These are phyloP conservation scores for Penicillium bovifimosum DNA, from an alignment of 495 filamentous ascomycete species.

Conservation along the genomic window DNA sequence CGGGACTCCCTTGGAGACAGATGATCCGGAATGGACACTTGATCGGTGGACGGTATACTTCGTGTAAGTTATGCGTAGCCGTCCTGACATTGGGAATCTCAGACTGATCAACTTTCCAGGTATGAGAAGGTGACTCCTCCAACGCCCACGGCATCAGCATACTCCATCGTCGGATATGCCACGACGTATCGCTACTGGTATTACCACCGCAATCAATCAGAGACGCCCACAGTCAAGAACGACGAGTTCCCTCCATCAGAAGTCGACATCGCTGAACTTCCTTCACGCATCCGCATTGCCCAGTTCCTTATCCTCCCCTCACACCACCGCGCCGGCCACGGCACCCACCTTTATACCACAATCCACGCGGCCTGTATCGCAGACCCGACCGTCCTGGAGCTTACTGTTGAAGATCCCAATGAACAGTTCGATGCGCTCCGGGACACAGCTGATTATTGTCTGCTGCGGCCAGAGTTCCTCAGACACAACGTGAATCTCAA, in stretches of 20 bases:
- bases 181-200: conserved; percentile 78
- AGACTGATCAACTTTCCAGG: conserved; percentile 23
- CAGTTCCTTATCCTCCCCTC: conserved; percentile 92
- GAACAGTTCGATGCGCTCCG: conserved; percentile 89
- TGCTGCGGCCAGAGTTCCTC: conserved; percentile 48
- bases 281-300: conserved; percentile 75
- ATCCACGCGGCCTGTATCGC: conserved; percentile 62
- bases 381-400: conserved; percentile 61
- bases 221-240: conserved; percentile 28
- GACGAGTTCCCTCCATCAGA: conserved; percentile 40
- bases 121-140: conserved; percentile 60
- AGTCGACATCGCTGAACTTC: conserved; percentile 44
- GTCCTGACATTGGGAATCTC: not conserved
- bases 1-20: conserved; percentile 62
- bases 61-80: conserved; percentile 35
- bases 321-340: conserved; percentile 74
- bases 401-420: conserved; percentile 95
- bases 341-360: conserved; percentile 71
- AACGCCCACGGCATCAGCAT: conserved; percentile 47
- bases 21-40: conserved; percentile 67
- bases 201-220: conserved; percentile 28
- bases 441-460: conserved; percentile 73
- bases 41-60: conserved; percentile 88
- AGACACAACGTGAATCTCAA: conserved; percentile 43
- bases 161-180: conserved; percentile 77